Base-by-base conservation (phyloP, 1,284 basidiomycete genomes). In the Fomitopsis betulina region DNA sequence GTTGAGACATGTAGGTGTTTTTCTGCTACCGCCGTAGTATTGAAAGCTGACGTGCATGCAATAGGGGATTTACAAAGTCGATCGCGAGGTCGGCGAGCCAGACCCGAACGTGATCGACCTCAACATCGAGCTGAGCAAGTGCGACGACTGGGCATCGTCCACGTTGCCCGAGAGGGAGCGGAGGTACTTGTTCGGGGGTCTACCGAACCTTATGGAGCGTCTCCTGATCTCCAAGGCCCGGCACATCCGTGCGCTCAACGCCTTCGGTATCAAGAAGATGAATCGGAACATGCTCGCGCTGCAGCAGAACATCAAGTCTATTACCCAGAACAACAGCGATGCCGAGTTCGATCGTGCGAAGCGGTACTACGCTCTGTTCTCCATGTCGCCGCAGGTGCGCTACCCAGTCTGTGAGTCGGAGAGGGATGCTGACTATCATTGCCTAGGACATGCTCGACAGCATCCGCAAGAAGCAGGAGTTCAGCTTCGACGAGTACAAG, bases 51-150 rank as follows among this genome's bases (percentile, higher is more conserved):
- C 19, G 10, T 19, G n/a, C 32, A 12, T 25, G 5, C 21, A 21
- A 5, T 64, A 96, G 89, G 93, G 93, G 32, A 91, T 93, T 62
- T 95, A 95, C 68, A 79, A 81, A 50, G 79, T 93, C 30, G 87
- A 92, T 37, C 83, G 85, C 63, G 94, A 96, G 71, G 87, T 91
- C 3, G 79, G 85, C 33, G 96, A 98, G 69, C 96, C 96, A 0
- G 96, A 98, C 69, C 86, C 92, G 3, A 88, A 95, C 69, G 82
- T 98, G 51, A 81, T 92, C 45, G 94, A 98, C 69, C 80, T 98
- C 50, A 98, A 96, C 67, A 78, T 80, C 9, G 90, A 94, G 63
- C 76, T 99, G 5, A 83, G 86, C 42, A 82, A 86, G 63, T 87
- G 85, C 62, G 91, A 97, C 64, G 91, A 91, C 59, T 81, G 85